These are phyloP conservation scores for Lepraria neglecta DNA, from an alignment of 495 filamentous ascomycete genomes.

Conservation along the genomic window DNA sequence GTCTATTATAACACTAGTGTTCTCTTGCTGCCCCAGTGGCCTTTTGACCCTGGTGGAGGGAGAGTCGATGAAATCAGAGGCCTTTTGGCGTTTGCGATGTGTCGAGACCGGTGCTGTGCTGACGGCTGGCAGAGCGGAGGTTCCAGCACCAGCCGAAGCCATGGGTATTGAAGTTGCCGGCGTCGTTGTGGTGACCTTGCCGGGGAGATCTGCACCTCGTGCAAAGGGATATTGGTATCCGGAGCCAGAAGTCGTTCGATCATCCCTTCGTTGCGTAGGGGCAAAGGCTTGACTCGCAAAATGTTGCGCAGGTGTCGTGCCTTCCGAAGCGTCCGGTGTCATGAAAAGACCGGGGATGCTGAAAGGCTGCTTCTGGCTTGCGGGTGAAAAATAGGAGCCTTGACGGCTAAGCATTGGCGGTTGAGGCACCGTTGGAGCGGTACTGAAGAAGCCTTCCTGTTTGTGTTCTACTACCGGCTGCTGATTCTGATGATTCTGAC, in stretches of 20 bases:
- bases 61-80: conserved; percentile 67
- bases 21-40: conserved; percentile 46
- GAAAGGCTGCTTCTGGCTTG: conserved; percentile 27
- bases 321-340: conserved; percentile 29
- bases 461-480: background rate
- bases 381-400: conserved; percentile 25
- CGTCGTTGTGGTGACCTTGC: background rate
- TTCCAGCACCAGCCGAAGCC: background rate
- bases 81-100: conserved; percentile 69
- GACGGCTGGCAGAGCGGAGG: background rate
- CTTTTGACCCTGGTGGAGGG: conserved; percentile 50
- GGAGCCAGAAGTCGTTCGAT: background rate
- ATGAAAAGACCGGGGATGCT: conserved; percentile 51
- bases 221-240: background rate
- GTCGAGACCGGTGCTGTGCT: background rate
- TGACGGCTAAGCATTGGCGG: conserved; percentile 19
- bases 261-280: background rate
- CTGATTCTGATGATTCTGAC: background rate
- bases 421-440: background rate
- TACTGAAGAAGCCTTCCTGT: background rate
- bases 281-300: background rate
- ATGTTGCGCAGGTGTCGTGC: background rate
- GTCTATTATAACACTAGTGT: conserved; percentile 56
- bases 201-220: background rate
- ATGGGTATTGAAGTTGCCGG: background rate